Conservation (phyloP, 305 asterid species). For the Stenogyne calaminthoides region DNA sequence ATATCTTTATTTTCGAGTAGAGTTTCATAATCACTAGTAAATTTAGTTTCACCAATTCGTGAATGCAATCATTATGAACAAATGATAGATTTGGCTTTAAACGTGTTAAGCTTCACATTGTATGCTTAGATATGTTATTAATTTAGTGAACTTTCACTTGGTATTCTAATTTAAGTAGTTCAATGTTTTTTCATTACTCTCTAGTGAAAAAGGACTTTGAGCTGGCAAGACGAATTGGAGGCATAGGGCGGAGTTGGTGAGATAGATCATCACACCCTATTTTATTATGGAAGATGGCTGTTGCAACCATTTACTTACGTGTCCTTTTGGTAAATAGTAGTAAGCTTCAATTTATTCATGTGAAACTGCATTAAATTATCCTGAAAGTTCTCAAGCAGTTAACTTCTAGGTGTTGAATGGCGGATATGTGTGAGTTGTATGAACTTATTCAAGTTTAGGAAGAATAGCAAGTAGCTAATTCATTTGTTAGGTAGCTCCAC, state of each 20-base stretch:
- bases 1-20: background rate
- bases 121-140: background rate
- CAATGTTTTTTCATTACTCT: slow-evolving; percentile 22
- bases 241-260: slow-evolving; percentile 90
- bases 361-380: slow-evolving; percentile 9
- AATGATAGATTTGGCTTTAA: background rate
- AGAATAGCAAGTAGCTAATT: background rate
- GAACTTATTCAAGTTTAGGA: background rate
- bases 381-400: slow-evolving; percentile 9
- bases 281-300: slow-evolving; percentile 7
- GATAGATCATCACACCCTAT: slow-evolving; percentile 20
- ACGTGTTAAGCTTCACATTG: background rate
- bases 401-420: slow-evolving; percentile 19
- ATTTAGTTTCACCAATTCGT: slow-evolving; percentile 7
- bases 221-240: slow-evolving; percentile 89
- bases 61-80: background rate
- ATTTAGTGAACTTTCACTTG: background rate
- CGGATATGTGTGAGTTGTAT: background rate
- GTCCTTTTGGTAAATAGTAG: slow-evolving; percentile 24
- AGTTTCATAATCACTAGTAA: background rate
- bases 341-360: slow-evolving; percentile 21
- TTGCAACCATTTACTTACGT: background rate
- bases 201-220: slow-evolving; percentile 96
- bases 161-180: slow-evolving; percentile 22
- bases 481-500: slow-evolving; percentile 8